Percentiles rank a stretch among this genome's conserved stretches.
phyloP scores from a whole-genome alignment of 495 filamentous ascomycete species.

The Parachaetomium inaequale region DNA sequence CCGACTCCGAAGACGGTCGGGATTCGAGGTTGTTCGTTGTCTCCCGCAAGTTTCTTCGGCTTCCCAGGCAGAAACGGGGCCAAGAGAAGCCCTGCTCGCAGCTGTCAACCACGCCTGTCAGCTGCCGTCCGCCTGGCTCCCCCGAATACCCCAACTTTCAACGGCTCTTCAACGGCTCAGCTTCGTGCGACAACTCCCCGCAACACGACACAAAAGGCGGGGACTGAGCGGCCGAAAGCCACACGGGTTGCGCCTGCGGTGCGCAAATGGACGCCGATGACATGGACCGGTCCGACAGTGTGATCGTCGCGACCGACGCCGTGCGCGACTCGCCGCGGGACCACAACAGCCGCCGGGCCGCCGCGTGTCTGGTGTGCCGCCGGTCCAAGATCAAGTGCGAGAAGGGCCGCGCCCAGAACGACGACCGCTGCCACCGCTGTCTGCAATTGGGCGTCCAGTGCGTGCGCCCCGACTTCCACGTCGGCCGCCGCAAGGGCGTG shows the following conservation, averaged over 20 bases:
- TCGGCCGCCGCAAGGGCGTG: constrained; percentile 69
- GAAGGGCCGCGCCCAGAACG: constrained; percentile 42
- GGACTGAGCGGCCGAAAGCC: constrained; percentile 5
- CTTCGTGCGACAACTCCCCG: constrained; percentile 7
- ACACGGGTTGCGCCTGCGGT: constrained; percentile 11
- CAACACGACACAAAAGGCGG: constrained; percentile 15
- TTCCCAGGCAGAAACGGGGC: neutral
- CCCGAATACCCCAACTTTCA: constrained; percentile 14
- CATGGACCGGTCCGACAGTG: constrained; percentile 20
- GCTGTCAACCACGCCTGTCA: neutral
- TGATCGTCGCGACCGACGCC: constrained; percentile 6
- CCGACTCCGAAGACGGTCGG: neutral
- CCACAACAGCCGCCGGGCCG: constrained; percentile 37
- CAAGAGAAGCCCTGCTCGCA: neutral
- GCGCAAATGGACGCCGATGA: constrained; percentile 18
- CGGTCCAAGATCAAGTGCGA: constrained; percentile 67
- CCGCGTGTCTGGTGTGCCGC: constrained; percentile 65
- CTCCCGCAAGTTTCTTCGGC: neutral
- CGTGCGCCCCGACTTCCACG: constrained; percentile 62
- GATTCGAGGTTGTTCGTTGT: neutral
- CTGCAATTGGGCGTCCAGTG: constrained; percentile 55
- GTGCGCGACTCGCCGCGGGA: constrained; percentile 24
- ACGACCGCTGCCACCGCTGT: constrained; percentile 60
- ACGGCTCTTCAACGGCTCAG: neutral
- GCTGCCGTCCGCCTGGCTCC: neutral